phyloP scores from a whole-genome alignment of 2,329 filamentous ascomycete genomes.

The Huntiella bhutanensis region DNA sequence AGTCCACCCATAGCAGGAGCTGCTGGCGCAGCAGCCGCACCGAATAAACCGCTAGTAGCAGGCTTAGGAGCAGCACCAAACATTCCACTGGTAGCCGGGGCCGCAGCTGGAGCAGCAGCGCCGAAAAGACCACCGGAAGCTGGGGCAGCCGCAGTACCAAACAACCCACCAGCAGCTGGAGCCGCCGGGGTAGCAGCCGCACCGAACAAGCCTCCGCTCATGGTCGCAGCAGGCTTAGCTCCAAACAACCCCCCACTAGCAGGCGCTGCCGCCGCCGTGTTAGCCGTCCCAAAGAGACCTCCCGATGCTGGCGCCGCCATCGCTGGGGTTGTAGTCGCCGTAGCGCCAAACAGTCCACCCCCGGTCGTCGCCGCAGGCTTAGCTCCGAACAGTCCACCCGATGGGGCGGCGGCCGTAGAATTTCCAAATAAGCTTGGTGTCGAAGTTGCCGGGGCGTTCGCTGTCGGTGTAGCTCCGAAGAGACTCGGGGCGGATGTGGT shows the following conservation, averaged over 20 bases:
- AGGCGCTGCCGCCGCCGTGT: not conserved
- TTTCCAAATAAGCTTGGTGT: conserved; percentile 16
- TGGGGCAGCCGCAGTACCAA: conserved; percentile 13
- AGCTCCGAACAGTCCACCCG: conserved; percentile 20
- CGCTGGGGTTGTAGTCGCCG: conserved; percentile 4
- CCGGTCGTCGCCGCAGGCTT: conserved; percentile 17
- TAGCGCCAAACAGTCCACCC: conserved; percentile 17
- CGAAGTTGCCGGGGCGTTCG: conserved; percentile 15
- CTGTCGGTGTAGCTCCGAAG: conserved; percentile 15
- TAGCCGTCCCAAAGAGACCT: conserved; percentile 12
- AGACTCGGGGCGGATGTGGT: conserved; percentile 12
- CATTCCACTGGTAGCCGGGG: conserved; percentile 17
- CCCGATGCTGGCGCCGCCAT: conserved; percentile 5
- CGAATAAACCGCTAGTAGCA: conserved; percentile 2
- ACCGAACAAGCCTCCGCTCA: conserved; percentile 14
- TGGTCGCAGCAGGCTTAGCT: conserved; percentile 13
- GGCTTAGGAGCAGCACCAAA: conserved; percentile 14
- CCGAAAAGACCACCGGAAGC: conserved; percentile 21
- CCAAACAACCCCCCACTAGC: conserved; percentile 13
- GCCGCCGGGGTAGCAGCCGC: conserved; percentile 14
- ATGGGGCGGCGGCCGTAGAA: conserved; percentile 12
- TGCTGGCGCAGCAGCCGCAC: conserved; percentile 10
- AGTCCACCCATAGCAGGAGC: conserved; percentile 16
- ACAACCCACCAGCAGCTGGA: conserved; percentile 12
- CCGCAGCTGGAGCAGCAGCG: conserved; percentile 13